Evolutionary conservation across 2,329 filamentous ascomycete genomes (phyloP).

Genomic region (Aureobasidium uvarum): DNA sequence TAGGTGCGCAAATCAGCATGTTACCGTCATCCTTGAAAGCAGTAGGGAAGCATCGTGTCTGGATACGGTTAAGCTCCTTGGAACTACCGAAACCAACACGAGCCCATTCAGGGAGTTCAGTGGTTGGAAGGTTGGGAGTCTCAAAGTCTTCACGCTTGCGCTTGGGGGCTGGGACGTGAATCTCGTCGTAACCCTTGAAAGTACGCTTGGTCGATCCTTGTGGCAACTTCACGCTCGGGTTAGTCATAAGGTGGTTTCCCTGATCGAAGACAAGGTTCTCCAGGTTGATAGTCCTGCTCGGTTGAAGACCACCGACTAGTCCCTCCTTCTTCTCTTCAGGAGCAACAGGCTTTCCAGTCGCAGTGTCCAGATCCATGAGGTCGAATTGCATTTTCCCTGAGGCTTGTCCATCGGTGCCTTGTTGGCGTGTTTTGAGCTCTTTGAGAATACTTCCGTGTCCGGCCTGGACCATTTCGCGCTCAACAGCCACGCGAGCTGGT

Average conservation of each 20-base stretch:
- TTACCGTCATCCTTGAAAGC: conserved; percentile 95
- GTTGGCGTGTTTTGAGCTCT: conserved; percentile 74
- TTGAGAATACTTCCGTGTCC: conserved; percentile 84
- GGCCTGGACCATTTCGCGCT: conserved; percentile 87
- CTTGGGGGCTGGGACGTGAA: conserved; percentile 92
- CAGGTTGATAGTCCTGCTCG: conserved; percentile 83
- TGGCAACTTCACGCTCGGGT: conserved; percentile 87
- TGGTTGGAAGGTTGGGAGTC: conserved; percentile 71
- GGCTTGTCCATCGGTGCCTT: conserved; percentile 56
- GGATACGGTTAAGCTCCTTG: conserved; percentile 88
- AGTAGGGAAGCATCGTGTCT: conserved; percentile 86
- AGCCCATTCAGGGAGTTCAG: conserved; percentile 91
- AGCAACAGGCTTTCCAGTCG: conserved; percentile 42
- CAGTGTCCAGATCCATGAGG: conserved; percentile 72
- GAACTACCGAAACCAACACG: conserved; percentile 79
- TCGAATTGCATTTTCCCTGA: conserved; percentile 77
- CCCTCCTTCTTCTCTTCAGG: conserved; percentile 60
- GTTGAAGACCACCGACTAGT: conserved; percentile 78
- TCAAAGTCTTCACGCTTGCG: conserved; percentile 78
- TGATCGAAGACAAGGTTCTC: conserved; percentile 97
- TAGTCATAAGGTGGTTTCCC: conserved; percentile 99
- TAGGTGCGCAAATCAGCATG: conserved; percentile 96
- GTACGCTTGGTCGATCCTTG: conserved; percentile 92
- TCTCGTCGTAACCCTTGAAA: conserved; percentile 98
- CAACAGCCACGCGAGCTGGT: conserved; percentile 68